Evolutionary conservation across 2,329 filamentous ascomycete species (phyloP), one percentile per base, ranked within the genome.

Genomic region (Aspergillus texensis): DNA sequence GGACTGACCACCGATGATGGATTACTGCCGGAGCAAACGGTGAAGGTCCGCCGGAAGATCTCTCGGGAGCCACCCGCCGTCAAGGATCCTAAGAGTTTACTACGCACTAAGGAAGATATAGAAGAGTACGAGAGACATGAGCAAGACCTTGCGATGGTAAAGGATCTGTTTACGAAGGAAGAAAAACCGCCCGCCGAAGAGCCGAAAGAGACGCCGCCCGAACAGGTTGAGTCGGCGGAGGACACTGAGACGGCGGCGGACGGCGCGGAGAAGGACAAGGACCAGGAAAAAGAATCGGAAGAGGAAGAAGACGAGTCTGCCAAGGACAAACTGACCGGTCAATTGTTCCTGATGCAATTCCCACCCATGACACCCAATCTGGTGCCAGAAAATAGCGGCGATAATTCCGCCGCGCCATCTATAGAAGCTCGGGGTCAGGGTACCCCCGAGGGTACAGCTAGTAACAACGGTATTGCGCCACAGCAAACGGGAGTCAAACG

Each of bases 271-370:
- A 61, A 67, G 36, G 65, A 67, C 10, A 63, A 69, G 11, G 64
- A 70, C 11, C 63, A 69, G 16, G 64, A 70, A 55, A 70, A 68
- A 12, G 60, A 65, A n/a, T 67, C 69, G 36, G 65, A 70, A 28
- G 63, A 72, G 24, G 67, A 66, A n/a, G 74, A 70, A 48, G 71
- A 73, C 28, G 73, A 78, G 32, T 57, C 57, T 12, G 66, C 62
- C 56, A 70, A 78, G 69, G 82, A 78, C 58, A 78, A 79, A 48
- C 79, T 82, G 21, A 77, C 84, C 41, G 84, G 87, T 60, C 83
- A 84, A 62, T 80, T 88, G 59, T 89, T 89, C 72, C 80, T 89
- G 58, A 86, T 89, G 73, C 88, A 89, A 73, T 84, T 89, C 69
- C 88, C 88, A 14, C 86, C 88, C 0, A 81, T 88, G 62, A 84